phyloP scores from a whole-genome alignment of 1,139 yeast species.

The Entelexis paramagnoliae region DNA sequence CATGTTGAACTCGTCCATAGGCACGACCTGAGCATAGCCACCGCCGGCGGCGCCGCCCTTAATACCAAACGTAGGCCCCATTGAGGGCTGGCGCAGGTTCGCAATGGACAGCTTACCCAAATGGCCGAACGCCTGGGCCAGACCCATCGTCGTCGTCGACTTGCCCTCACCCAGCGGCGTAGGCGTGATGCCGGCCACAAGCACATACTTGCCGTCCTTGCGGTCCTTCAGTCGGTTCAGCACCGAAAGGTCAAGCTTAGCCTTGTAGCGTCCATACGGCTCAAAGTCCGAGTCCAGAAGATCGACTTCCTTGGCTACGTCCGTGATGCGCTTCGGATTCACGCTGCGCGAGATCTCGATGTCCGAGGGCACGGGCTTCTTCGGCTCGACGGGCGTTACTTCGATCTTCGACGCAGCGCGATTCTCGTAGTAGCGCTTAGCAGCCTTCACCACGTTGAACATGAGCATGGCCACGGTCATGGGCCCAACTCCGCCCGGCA shows the following conservation, averaged over 20 bases:
- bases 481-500: conserved; percentile 99
- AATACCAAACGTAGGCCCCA: conserved; percentile 99
- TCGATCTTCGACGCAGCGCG: conserved; percentile 32
- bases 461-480: conserved; percentile 97
- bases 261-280: conserved; percentile 86
- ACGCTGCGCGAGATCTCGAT: conserved; percentile 86
- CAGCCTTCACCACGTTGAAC: conserved; percentile 77
- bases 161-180: conserved; percentile 98
- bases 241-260: conserved; percentile 69
- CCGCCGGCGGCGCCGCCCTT: conserved; percentile 99
- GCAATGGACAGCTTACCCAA: conserved; percentile 81
- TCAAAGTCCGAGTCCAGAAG: conserved; percentile 74
- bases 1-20: conserved; percentile 98
- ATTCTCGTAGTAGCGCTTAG: conserved; percentile 40
- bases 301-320: conserved; percentile 78
- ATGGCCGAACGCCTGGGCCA: conserved; percentile 92
- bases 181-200: conserved; percentile 96
- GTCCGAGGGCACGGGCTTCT: conserved; percentile 86
- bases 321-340: conserved; percentile 71
- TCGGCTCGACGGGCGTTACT: conserved; percentile 55
- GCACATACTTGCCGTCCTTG: conserved; percentile 75
- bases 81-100: conserved; percentile 93
- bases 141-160: conserved; percentile 92
- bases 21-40: conserved; percentile 96
- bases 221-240: conserved; percentile 61